Evolutionary conservation across 2,329 filamentous ascomycete genomes (phyloP).

Genomic region (Aspergillus sp.): DNA sequence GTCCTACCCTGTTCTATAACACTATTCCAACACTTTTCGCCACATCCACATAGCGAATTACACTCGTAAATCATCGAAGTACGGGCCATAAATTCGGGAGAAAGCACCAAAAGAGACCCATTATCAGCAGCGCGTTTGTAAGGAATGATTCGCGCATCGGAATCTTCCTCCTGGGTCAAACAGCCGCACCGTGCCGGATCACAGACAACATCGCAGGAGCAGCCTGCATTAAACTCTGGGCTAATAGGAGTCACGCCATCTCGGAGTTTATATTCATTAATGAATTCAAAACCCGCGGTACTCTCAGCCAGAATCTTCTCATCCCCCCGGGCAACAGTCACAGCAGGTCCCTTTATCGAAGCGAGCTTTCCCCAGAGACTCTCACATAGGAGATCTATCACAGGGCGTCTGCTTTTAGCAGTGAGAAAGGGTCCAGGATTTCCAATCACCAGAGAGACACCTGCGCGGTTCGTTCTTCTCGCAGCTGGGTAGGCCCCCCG

Average conservation of each 20-base stretch:
- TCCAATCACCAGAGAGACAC: conserved; percentile 11
- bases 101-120: conserved; percentile 25
- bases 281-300: conserved; percentile 39
- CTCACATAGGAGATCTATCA: conserved; percentile 13
- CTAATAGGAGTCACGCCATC: conserved; percentile 29
- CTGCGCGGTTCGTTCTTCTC: conserved; percentile 14
- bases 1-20: conserved; percentile 43
- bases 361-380: conserved; percentile 26
- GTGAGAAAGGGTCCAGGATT: conserved; percentile 10
- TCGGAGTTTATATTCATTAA: conserved; percentile 36
- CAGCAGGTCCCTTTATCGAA: conserved; percentile 27
- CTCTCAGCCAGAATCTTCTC: conserved; percentile 23
- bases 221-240: conserved; percentile 34
- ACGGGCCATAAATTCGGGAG: conserved; percentile 30
- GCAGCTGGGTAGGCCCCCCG: conserved; percentile 20
- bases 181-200: conserved; percentile 29
- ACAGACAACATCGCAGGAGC: conserved; percentile 30
- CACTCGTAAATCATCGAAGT: conserved; percentile 45
- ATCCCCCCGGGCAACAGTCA: conserved; percentile 22
- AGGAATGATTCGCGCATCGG: conserved; percentile 29
- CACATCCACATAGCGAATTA: conserved; percentile 38
- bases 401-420: background rate
- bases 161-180: conserved; percentile 30
- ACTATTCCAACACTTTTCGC: conserved; percentile 40
- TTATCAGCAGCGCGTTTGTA: conserved; percentile 25